phyloP scores from a whole-genome alignment of 140 eudicot genomes.

The Bidens hawaiensis region DNA sequence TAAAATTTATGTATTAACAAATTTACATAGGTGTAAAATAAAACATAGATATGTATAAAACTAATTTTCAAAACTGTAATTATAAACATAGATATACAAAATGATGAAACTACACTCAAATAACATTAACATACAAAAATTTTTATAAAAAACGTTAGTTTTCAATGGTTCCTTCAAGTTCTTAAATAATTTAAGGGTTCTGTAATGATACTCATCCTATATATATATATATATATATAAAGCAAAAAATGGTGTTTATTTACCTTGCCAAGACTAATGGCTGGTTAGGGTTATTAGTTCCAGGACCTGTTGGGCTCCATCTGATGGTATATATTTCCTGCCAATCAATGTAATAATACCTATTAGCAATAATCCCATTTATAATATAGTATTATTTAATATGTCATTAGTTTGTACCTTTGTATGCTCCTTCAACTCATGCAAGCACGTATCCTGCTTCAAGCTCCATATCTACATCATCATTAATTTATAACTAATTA shows the following conservation, averaged over 20 bases:
- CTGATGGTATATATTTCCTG: constrained; percentile 94
- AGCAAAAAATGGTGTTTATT: neutral
- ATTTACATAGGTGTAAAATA: no score
- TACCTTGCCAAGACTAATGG: constrained; percentile 86
- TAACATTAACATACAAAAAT: no score
- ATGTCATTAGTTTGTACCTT: constrained; percentile 42
- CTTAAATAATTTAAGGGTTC: no score
- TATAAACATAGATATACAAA: no score
- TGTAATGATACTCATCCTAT: no score
- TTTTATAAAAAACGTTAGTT: no score
- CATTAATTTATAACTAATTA: constrained; percentile 9
- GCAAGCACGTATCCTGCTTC: constrained; percentile 79
- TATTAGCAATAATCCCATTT: neutral
- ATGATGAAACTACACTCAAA: no score
- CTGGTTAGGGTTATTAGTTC: constrained; percentile 87
- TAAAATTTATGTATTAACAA: no score
- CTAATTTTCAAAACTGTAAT: no score
- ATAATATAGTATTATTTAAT: constrained; percentile 2
- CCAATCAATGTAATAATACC: neutral
- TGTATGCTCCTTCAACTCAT: constrained; percentile 85
- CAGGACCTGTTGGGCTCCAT: constrained; percentile 98
- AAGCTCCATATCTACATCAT: constrained; percentile 87
- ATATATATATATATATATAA: neutral
- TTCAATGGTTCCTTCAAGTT: no score
- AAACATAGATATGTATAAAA: no score